Evolutionary conservation across 148 eudicot species (phyloP).

Genomic region (Rhododendron williamsianum): DNA sequence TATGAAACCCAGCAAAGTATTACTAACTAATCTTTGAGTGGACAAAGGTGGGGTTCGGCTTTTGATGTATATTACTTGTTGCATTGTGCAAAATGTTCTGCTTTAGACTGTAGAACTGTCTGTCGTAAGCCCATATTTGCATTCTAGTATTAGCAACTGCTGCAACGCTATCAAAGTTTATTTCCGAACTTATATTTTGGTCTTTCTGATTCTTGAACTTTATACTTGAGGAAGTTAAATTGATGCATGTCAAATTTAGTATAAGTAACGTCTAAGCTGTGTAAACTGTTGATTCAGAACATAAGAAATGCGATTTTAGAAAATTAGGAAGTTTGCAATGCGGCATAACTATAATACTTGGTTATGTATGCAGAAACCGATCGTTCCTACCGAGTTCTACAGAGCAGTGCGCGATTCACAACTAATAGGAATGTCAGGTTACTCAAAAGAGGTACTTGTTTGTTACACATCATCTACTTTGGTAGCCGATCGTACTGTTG

Average conservation of each 20-base stretch:
- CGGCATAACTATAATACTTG: background rate
- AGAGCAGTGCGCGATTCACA: conserved; percentile 83
- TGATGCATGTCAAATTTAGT: background rate
- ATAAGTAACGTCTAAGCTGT: too few species aligned
- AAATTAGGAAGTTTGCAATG: background rate
- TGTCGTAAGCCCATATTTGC: background rate
- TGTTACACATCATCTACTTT: background rate
- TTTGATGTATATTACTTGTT: background rate
- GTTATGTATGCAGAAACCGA: conserved; percentile 71
- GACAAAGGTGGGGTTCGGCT: background rate
- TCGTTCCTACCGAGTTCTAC: conserved; percentile 65
- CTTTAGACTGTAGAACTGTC: background rate
- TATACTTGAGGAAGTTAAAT: background rate
- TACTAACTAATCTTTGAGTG: background rate
- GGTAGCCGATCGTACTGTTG: background rate
- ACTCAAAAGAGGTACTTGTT: conserved; percentile 68
- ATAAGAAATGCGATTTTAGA: background rate
- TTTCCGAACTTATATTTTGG: background rate
- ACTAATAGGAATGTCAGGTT: conserved; percentile 85
- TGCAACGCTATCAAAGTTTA: background rate
- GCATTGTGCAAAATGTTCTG: background rate
- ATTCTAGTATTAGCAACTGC: background rate
- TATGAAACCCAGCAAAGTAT: background rate
- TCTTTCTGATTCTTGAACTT: background rate
- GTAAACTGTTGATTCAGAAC: background rate